Evolutionary conservation across 352 stramenopile species (phyloP).

Genomic region (Vaucheria bursata): DNA sequence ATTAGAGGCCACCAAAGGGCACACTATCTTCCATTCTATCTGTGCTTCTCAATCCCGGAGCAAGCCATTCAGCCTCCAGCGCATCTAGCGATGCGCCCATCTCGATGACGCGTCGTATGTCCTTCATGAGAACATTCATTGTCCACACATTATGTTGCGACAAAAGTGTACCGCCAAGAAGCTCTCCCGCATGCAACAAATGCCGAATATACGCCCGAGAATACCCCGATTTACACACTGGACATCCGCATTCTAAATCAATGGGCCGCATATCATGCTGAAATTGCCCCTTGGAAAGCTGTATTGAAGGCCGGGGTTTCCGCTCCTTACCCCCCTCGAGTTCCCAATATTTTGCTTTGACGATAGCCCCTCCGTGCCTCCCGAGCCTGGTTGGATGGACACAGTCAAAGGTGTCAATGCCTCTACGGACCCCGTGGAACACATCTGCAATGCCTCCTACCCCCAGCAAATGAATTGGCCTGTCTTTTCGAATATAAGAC

Average conservation of each 20-base stretch:
- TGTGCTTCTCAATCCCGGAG: conserved; percentile 19
- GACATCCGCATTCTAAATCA: conserved; percentile 35
- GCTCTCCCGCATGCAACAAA: conserved; percentile 38
- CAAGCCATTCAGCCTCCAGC: conserved; percentile 38
- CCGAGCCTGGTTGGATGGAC: conserved; percentile 49
- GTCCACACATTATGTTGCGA: conserved; percentile 48
- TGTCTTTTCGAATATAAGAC: conserved; percentile 24
- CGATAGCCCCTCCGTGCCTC: conserved; percentile 45
- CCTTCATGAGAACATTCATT: conserved; percentile 49
- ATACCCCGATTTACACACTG: conserved; percentile 41
- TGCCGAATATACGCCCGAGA: conserved; percentile 48
- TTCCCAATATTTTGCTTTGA: conserved; percentile 42
- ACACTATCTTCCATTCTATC: too few relatives aligned
- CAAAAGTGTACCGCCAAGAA: conserved; percentile 41
- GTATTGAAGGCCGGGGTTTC: conserved; percentile 18
- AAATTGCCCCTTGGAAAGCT: conserved; percentile 29
- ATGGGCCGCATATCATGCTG: conserved; percentile 32
- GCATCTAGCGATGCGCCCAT: conserved; percentile 31
- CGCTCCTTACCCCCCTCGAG: neutral
- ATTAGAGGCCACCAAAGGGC: too few relatives aligned
- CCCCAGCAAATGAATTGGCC: conserved; percentile 36
- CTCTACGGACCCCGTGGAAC: conserved; percentile 38
- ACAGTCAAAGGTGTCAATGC: conserved; percentile 52
- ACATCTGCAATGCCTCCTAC: conserved; percentile 39
- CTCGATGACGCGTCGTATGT: conserved; percentile 32